Evolutionary conservation across 495 filamentous ascomycete genomes (phyloP).

Genomic region (Melanomma pulvis-pyrius): DNA sequence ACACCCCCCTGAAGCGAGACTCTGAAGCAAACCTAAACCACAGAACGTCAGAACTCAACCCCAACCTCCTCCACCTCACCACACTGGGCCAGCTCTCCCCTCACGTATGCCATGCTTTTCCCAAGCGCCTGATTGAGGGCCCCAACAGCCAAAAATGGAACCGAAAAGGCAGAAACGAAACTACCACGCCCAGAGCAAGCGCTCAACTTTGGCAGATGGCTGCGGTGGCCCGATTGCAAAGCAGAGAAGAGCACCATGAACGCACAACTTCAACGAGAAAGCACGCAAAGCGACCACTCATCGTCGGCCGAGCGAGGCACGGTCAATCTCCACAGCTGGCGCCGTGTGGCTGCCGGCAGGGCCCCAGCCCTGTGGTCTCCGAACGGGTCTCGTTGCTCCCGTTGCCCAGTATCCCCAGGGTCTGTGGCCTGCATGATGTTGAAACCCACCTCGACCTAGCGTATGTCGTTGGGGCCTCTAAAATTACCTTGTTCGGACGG

Average conservation of each 20-base stretch:
- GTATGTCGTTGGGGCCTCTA: slow-evolving; percentile 20
- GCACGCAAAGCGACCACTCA: not conserved
- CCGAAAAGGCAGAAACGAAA: slow-evolving; percentile 23
- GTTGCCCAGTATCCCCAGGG: slow-evolving; percentile 17
- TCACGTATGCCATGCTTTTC: slow-evolving; percentile 5
- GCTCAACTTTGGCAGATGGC: not conserved
- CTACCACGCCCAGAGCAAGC: slow-evolving; percentile 10
- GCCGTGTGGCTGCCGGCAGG: slow-evolving; percentile 19
- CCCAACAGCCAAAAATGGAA: slow-evolving; percentile 1
- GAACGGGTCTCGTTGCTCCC: slow-evolving; percentile 30
- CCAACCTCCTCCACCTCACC: slow-evolving; percentile 27
- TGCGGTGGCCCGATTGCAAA: not conserved
- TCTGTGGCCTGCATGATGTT: slow-evolving; percentile 36
- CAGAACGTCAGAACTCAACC: slow-evolving; percentile 31
- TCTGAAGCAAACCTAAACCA: slow-evolving; percentile 31
- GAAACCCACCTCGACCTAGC: slow-evolving; percentile 40
- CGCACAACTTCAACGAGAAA: not conserved
- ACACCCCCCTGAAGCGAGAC: slow-evolving; percentile 36
- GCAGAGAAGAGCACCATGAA: not conserved
- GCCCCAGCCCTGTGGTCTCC: slow-evolving; percentile 14
- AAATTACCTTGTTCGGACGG: slow-evolving; percentile 23
- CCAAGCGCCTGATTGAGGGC: slow-evolving; percentile 18
- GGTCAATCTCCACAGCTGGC: slow-evolving; percentile 14
- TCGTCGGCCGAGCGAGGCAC: not conserved
- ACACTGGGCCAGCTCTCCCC: slow-evolving; percentile 2